phyloP scores from a whole-genome alignment of 257 asterid genomes.

The Rauvolfia tetraphylla region DNA sequence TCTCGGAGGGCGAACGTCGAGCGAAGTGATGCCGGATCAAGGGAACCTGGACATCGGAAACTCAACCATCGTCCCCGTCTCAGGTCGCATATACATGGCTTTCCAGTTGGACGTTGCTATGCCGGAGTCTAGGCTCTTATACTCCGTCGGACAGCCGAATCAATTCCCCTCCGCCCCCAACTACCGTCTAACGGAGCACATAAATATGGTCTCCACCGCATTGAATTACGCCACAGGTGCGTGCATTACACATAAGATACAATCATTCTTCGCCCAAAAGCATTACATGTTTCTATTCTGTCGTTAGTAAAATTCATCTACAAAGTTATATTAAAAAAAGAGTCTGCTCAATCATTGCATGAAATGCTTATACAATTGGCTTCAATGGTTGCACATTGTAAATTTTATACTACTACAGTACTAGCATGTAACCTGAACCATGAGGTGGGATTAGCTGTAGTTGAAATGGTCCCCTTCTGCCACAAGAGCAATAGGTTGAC shows the following conservation, averaged over 20 bases:
- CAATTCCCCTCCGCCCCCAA: constrained; percentile 32
- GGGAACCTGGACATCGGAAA: constrained; percentile 46
- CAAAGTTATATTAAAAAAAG: no score
- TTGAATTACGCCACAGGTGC: constrained; percentile 67
- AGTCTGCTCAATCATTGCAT: not conserved
- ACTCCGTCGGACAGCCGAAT: constrained; percentile 54
- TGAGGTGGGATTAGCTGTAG: constrained; percentile 16
- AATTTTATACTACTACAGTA: not conserved
- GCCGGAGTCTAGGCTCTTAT: constrained; percentile 52
- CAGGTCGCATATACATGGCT: constrained; percentile 45
- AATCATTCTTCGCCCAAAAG: not conserved
- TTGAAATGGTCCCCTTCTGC: not conserved
- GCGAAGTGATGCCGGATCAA: constrained; percentile 30
- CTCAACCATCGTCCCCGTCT: constrained; percentile 27
- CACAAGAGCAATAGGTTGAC: not conserved
- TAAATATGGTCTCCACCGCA: constrained; percentile 32
- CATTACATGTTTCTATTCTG: no score
- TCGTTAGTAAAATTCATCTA: no score
- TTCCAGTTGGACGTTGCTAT: constrained; percentile 43
- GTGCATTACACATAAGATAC: constrained; percentile 10
- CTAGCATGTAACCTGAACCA: not conserved
- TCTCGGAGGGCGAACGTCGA: constrained; percentile 51
- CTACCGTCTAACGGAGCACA: constrained; percentile 45
- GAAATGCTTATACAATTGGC: not conserved
- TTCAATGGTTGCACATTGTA: not conserved